Conservation (phyloP, 108 stramenopile species). For the Conticribra guillardii region DNA sequence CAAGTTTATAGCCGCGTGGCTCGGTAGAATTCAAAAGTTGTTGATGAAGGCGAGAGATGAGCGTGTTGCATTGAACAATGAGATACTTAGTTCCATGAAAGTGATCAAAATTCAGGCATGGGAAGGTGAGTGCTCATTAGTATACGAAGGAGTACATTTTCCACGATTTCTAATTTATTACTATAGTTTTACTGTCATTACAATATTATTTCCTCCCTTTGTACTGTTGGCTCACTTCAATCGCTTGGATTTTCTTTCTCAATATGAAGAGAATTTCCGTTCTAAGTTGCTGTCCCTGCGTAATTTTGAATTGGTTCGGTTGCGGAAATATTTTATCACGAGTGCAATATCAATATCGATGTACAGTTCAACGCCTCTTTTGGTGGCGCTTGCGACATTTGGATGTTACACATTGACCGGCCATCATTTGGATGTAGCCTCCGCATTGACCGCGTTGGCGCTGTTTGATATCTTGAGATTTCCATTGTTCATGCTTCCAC, state of each 20-base stretch:
- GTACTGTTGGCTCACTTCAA: no score
- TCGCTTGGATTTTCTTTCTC: no score
- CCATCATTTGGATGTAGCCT: constrained; percentile 72
- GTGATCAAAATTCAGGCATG: constrained; percentile 95
- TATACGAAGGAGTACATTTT: no score
- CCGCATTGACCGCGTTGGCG: constrained; percentile 84
- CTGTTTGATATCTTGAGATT: constrained; percentile 94
- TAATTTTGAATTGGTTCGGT: constrained; percentile 64
- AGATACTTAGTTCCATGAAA: constrained; percentile 88
- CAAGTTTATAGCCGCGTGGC: constrained; percentile 61
- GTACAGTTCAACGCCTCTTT: constrained; percentile 71
- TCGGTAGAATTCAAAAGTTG: constrained; percentile 73
- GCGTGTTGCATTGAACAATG: constrained; percentile 86
- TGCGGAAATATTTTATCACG: constrained; percentile 65
- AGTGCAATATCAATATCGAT: constrained; percentile 53
- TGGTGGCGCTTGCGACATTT: constrained; percentile 93
- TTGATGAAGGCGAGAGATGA: constrained; percentile 87
- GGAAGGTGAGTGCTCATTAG: no score
- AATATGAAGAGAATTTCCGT: constrained; percentile 69
- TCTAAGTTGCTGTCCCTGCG: constrained; percentile 62
- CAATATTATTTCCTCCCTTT: no score
- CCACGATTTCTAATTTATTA: no score
- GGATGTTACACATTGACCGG: constrained; percentile 76
- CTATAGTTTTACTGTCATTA: no score
- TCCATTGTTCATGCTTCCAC: constrained; percentile 94